Base-by-base conservation (phyloP, 257 asterid species). In the Cruciata laevipes region DNA sequence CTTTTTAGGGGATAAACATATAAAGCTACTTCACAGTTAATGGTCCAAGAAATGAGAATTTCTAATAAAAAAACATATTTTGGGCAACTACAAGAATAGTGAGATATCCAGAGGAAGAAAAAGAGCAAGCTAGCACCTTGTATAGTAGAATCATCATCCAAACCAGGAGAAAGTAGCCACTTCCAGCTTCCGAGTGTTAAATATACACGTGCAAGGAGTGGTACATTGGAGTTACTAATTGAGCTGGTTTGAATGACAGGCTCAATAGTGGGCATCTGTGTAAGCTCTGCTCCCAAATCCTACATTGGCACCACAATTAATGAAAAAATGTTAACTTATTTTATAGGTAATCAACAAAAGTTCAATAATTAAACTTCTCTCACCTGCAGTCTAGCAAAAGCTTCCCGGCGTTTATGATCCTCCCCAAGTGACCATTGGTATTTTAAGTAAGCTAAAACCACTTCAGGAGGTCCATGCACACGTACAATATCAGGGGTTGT, bases 381-480 rank as follows among this genome's bases (percentile, higher is more conserved):
- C 71, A 90, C 99, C 99, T 88, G 90, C 75, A 94, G 83, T 81
- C 97, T 83, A 57, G 84, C 68, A 70, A 87, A 90, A 73, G 97
- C 92, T 61, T 88, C 97, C 82, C 83, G 85, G 70, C 99, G 95
- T 81, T 82, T 88, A 61, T 85, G 89, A 73, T 94, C 99, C 76
- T 94, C 99, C 66, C 99, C 99, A 67, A 85, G 94, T 68, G 99
- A 94, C 96, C 97, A 94, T 68, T 94, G 97, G 80, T 94, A 94
- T 72, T 90, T 87, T 83, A 94, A 77, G 72, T 88, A 88, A 57
- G 99, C 97, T 77, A 90, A 85, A 83, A 94, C 88, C 79, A 85
- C 99, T 86, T 87, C 96, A 74, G 99, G 99, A 71, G 90, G 93
- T 63, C 96, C 97, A 71, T 90, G 96, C 70, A 88, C 90, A 58